Percentiles rank a stretch among this genome's conserved stretches.
Conservation (phyloP, 179 eudicot genomes). For the Silene vulgaris region DNA sequence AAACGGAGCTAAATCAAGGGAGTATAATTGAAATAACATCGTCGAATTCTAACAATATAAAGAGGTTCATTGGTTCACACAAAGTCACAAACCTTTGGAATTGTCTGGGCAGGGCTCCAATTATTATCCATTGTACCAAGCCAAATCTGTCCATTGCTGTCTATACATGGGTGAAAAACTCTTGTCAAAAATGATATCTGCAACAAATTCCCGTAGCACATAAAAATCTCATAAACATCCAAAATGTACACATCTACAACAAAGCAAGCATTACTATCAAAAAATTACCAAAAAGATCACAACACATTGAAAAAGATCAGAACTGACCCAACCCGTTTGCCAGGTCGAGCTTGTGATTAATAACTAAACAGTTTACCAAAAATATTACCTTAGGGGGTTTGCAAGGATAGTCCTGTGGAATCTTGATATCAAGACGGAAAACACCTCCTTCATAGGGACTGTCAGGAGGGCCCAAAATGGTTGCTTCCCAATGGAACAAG, state of each 20-base stretch:
- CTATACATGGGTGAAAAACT: slow-evolving; percentile 70
- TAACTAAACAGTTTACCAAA: background rate
- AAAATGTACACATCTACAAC: background rate
- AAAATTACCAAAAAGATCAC: too few relatives aligned
- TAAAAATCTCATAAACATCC: background rate
- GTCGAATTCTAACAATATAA: too few relatives aligned
- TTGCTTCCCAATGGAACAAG: slow-evolving; percentile 84
- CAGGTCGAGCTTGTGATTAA: too few relatives aligned
- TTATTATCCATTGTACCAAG: slow-evolving; percentile 71
- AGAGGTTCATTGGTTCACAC: slow-evolving; percentile 2
- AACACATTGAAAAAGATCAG: too few relatives aligned
- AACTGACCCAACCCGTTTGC: too few relatives aligned
- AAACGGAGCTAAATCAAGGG: too few relatives aligned
- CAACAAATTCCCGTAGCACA: slow-evolving; percentile 12
- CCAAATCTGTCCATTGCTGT: slow-evolving; percentile 75
- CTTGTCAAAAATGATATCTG: slow-evolving; percentile 78
- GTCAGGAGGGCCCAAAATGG: slow-evolving; percentile 72
- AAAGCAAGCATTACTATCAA: background rate
- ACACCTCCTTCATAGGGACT: slow-evolving; percentile 75
- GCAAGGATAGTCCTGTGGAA: slow-evolving; percentile 70
- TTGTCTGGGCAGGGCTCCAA: slow-evolving; percentile 75
- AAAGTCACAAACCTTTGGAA: slow-evolving; percentile 75
- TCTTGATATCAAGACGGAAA: slow-evolving; percentile 62
- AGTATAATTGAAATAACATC: too few relatives aligned
- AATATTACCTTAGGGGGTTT: slow-evolving; percentile 59